Base-by-base conservation (phyloP, 2,329 filamentous ascomycete species). In the Lasiodiplodia hormozganensis region DNA sequence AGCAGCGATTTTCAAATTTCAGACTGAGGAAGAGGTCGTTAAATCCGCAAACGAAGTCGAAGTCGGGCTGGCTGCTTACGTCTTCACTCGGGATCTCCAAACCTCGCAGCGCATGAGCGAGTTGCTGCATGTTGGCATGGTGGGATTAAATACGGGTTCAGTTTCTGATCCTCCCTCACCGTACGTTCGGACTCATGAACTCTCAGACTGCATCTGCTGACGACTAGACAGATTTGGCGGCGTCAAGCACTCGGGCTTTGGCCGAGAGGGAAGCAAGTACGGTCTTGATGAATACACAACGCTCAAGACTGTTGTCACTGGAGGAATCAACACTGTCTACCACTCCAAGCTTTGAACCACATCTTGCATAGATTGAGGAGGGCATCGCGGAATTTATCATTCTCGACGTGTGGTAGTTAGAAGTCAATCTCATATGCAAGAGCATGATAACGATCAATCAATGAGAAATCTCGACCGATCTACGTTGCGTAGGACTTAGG, bases 21-120 rank as follows among this genome's bases (percentile, higher is more conserved):
- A 78, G 68, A 78, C 77, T 0, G 79, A 82, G 62, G 78, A 80
- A 68, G 79, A 81, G 53, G 75, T 78, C n/a, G 75, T 80, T 69
- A 70, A 77, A 58, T 49, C 78, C 28, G 74, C 78, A 0, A 81
- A 82, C 57, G 72, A 77, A 52, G 80, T 75, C 2, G 76, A 76
- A 47, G 80, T 79, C 60, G 79, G 79, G 2, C 73, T 81, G 2
- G 77, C 77, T 72, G 77, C 76, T 21, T 78, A 76, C 52, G 74
- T 81, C 0, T 80, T 80, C 58, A 80, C 79, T 10, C 75, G 78
- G 28, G 77, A 81, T 66, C 77, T 81, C 60, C 77, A 77, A 52
- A 76, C 62, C 67, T 75, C 2, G 72, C 78, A 3, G 75, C 76
- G 2, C 72, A 70, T n/a, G 74, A 31, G 25, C 21, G 40, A 64